Evolutionary conservation across 1,284 basidiomycete species (phyloP), one percentile per base, ranked within the genome.

Genomic region (Cystobasidiaceae sp.): DNA sequence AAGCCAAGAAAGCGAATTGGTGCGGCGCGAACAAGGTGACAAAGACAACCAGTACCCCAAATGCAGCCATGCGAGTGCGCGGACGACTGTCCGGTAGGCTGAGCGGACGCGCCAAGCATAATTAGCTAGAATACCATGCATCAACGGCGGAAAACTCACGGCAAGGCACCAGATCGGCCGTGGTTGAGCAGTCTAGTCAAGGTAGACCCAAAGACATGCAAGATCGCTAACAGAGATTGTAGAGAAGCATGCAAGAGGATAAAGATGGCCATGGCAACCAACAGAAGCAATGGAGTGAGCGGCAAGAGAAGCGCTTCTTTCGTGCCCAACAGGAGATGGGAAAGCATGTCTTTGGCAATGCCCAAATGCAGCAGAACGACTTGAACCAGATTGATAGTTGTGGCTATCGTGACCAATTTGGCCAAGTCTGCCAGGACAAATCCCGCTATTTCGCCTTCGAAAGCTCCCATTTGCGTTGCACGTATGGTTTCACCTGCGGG

Each of bases 1-100:
- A 85, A 34, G 88, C 85, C 15, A 94, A 81, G 75, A 89, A 92
- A 1, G 87, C 90, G 32, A 93, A 88, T 76, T 96, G 92, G 82
- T 90, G 91, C 0, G 93, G 93, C 21, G 94, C 80, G 63, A 90
- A 78, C 28, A 90, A 71, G 68, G 86, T 82, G 44, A 92, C 85
- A 13, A 86, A 78, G 11, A 83, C 67, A 46, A 86, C 80, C n/a
- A 93, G 80, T 15, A 86, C 55, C 4, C 72, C 72, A 74, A 89
- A 82, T 0, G 87, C 88, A 5, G 85, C 48, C 17, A 86, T 17
- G 0, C 72, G 71, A 9, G 67, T 13, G 3, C 13, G 41, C 19
- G 19, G n/a, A n/a, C n/a, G n/a, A n/a, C n/a, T n/a, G n/a, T n/a
- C n/a, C n/a, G n/a, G n/a, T n/a, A n/a, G n/a, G n/a, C n/a, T n/a